These are phyloP conservation scores for Phialocephala subalpina DNA, from an alignment of 2,329 filamentous ascomycete species.

Conservation along the genomic window DNA sequence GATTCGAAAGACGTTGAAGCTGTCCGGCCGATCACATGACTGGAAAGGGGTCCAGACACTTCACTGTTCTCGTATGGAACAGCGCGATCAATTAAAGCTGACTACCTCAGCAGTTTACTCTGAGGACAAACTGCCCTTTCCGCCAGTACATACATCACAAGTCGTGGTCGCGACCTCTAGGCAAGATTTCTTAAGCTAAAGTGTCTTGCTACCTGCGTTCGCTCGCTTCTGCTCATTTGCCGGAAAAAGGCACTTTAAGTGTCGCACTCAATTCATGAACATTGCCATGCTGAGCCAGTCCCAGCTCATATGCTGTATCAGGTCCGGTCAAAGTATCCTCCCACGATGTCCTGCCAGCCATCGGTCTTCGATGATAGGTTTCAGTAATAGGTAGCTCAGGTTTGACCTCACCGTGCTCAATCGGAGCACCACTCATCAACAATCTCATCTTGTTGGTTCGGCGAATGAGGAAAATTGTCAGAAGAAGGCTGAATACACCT, in stretches of 20 bases:
- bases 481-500: not conserved
- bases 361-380: not conserved
- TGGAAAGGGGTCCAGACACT: no score
- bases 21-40: no score
- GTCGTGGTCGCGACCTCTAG: no score
- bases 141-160: no score
- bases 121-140: no score
- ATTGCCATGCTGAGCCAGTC: not conserved
- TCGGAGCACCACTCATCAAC: not conserved
- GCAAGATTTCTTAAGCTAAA: no score
- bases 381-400: not conserved
- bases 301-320: not conserved
- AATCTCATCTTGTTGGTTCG: not conserved
- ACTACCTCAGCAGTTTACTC: no score
- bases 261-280: conserved; percentile 8
- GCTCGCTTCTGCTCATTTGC: not conserved
- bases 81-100: no score
- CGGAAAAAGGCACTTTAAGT: conserved; percentile 6
- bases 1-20: no score
- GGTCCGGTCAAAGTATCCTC: not conserved
- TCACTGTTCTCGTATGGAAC: no score
- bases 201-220: no score
- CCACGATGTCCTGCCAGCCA: not conserved
- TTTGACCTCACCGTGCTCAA: not conserved
- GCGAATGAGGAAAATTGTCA: not conserved